Base-by-base conservation (phyloP, 768 basidiomycete species). In the Macrolepiota fuliginosa region DNA sequence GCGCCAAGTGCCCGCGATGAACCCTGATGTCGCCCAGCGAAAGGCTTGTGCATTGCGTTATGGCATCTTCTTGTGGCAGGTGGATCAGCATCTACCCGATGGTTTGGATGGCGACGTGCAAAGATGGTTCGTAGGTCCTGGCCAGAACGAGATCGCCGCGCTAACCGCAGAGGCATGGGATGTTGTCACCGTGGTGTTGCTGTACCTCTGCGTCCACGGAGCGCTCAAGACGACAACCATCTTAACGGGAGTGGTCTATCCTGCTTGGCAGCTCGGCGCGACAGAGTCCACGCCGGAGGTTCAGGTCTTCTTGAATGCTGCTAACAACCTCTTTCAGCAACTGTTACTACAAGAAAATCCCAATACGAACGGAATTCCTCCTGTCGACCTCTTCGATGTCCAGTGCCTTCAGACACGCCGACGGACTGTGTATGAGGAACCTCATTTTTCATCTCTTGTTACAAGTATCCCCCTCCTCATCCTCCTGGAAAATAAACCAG, bases 21-120 rank as follows among this genome's bases (percentile, higher is more conserved):
- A 79, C 15, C 66, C 77, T 3, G 85, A 87, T 59, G 61, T 70
- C 6, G 69, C 72, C 56, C 78, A 73, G 25, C 82, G 83, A 24
- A 77, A 79, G 54, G 73, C 76, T 37, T 84, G 83, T 63, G 87
- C 87, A 2, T 66, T 89, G 32, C 81, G 85, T 54, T 94, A 92
- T 67, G 89, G 84, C 4, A 74, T 75, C 13, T 92, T 94, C 67
- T 76, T 94, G 19, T 81, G 84, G 69, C 83, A 89, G 61, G 81
- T 93, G 53, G 88, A 93, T 65, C 84, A 89, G 62, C 90, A 92
- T 68, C 79, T 92, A n/a, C 85, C 91, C 0, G 73, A 79, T 29
- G 89, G 90, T 9, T 79, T 93, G 39, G 90, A 94, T 66, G 76
- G 79, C 17, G 85, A 89, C 62, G 84, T 92, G 10, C 77, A 89